Base-by-base conservation (phyloP, 1,284 basidiomycete genomes). In the Testicularia cyperi region DNA sequence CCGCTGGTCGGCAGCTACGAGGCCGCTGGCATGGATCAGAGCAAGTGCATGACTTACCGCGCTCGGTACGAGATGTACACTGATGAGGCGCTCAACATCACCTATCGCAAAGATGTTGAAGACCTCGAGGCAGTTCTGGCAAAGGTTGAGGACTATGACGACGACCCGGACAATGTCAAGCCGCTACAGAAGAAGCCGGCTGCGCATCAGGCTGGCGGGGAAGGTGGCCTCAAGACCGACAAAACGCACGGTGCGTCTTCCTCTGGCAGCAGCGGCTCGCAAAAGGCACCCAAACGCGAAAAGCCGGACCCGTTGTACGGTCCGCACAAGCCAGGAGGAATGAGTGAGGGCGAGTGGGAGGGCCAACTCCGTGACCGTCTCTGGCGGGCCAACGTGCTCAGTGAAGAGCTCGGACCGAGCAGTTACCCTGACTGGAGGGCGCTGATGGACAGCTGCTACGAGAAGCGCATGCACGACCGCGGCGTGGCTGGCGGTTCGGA, bases 41-140 rank as follows among this genome's bases (percentile, higher is more conserved):
- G 47, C 44, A 68, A 71, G 38, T 76, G 74, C 58, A 63, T 72
- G 44, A 76, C 74, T 38, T 76, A 76, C 52, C 43, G 57, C 6
- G 60, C 61, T 31, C 46, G 74, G 25, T 75, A 74, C 44, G 45
- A 54, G 41, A 76, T 76, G 74, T 76, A 76, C 58, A 69, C 72
- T 21, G 74, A 76, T 52, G 60, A 75, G 34, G 72, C 72, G n/a
- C 68, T 76, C 32, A 65, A 62, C 44, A 72, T 76, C 62, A 69
- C 65, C 22, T 76, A 76, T 41, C 65, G 74, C n/a, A 45, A 61
- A 24, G 68, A 70, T 28, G 39, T 61, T 3, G 65, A 66, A 27
- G 58, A 68, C 51, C 69, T 72, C 41, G 55, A 64, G 22, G 26
- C 39, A 21, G 51, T 51, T 27, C 31, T 55, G 19, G 47, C 47